phyloP scores from a whole-genome alignment of 768 basidiomycete genomes.

The Auriscalpium orientale region DNA sequence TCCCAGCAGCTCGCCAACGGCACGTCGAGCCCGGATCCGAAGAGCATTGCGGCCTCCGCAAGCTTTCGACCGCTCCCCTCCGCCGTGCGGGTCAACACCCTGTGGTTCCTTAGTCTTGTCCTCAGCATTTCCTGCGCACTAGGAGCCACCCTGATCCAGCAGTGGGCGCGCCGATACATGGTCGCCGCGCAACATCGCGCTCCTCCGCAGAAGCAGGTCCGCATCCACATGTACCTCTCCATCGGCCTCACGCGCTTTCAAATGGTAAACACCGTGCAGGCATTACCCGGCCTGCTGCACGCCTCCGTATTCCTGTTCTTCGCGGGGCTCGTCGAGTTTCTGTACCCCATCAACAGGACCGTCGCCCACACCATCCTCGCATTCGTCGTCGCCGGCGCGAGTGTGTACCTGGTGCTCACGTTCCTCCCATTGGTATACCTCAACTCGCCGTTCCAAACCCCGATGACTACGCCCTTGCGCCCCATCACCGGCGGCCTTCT shows the following conservation, averaged over 20 bases:
- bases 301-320: conserved; percentile 9
- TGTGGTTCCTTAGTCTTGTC: conserved; percentile 12
- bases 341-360: conserved; percentile 3
- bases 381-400: neutral
- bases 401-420: conserved; percentile 5
- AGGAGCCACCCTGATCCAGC: conserved; percentile 4
- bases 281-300: conserved; percentile 11
- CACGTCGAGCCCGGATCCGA: neutral
- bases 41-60: too few relatives aligned
- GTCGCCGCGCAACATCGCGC: conserved; percentile 5
- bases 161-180: conserved; percentile 10
- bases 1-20: conserved; percentile 1
- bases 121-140: conserved; percentile 10
- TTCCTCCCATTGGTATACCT: conserved; percentile 6
- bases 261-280: conserved; percentile 7
- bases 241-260: conserved; percentile 3
- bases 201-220: conserved; percentile 6
- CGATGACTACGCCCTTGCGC: neutral
- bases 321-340: conserved; percentile 8
- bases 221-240: conserved; percentile 6
- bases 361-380: conserved; percentile 2
- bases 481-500: neutral
- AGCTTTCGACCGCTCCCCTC: neutral
- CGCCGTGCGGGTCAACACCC: conserved; percentile 5
- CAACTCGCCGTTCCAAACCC: conserved; percentile 11